A percentile compares a stretch with the other conserved stretches of the same genome.
phyloP scores from a whole-genome alignment of 2,329 filamentous ascomycete species.

The Phyllosticta ampelicida region DNA sequence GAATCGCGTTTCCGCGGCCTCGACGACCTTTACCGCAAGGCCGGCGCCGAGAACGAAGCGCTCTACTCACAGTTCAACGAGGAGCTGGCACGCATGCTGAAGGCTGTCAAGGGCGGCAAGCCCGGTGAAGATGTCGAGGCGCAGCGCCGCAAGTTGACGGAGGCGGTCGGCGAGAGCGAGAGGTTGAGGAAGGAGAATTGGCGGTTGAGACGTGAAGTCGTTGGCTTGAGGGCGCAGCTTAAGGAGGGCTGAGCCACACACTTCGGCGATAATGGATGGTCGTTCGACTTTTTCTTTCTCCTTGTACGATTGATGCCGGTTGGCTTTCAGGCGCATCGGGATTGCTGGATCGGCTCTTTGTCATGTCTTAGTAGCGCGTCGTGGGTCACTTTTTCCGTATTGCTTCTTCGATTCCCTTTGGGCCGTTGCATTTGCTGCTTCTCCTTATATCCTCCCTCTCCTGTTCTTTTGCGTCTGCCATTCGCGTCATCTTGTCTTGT shows the following conservation, averaged over 20 bases:
- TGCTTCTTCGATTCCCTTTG: not conserved
- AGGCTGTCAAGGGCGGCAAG: constrained; percentile 49
- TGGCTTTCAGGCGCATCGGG: not conserved
- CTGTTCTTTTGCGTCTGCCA: not conserved
- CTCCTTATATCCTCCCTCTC: not conserved
- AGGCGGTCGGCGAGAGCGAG: constrained; percentile 65
- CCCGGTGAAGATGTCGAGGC: constrained; percentile 71
- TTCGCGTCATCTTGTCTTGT: not conserved
- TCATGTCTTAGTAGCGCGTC: not conserved
- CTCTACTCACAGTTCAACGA: constrained; percentile 86
- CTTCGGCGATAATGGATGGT: not conserved
- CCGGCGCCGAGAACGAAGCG: constrained; percentile 82
- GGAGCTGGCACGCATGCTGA: constrained; percentile 72
- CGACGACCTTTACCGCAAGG: constrained; percentile 81
- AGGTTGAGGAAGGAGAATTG: constrained; percentile 77
- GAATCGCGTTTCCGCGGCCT: constrained; percentile 72
- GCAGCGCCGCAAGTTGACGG: constrained; percentile 58
- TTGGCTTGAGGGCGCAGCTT: constrained; percentile 47
- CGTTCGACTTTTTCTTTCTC: not conserved
- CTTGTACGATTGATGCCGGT: not conserved
- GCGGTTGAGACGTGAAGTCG: constrained; percentile 69
- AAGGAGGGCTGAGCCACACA: constrained; percentile 23
- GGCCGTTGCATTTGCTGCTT: not conserved
- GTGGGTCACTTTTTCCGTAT: not conserved
- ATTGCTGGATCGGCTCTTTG: not conserved